Percentiles rank a stretch among this genome's conserved stretches.
These are phyloP conservation scores for Skeletonema costatum DNA, from an alignment of 108 stramenopile genomes.

Conservation along the genomic window DNA sequence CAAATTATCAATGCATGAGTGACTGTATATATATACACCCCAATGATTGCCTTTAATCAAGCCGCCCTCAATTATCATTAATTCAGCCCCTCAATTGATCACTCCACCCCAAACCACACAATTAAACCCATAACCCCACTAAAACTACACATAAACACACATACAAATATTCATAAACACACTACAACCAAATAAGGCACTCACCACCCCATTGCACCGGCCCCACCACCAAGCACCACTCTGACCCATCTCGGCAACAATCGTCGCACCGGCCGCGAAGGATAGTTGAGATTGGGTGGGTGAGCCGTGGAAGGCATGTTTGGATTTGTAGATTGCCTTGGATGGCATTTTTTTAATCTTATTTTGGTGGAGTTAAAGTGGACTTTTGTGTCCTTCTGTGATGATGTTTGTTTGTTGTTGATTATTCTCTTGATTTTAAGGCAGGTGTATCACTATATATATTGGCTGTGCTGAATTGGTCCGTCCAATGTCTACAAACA, in stretches of 20 bases:
- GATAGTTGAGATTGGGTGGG: constrained; percentile 73
- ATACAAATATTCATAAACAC: background rate
- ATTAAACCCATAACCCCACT: no score
- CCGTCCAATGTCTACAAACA: no score
- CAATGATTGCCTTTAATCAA: no score
- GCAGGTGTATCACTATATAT: no score
- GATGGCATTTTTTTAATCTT: background rate
- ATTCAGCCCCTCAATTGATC: no score
- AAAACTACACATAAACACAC: background rate
- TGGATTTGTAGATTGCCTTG: constrained; percentile 60
- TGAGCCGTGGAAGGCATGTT: constrained; percentile 82
- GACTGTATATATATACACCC: no score
- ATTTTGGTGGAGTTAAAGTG: background rate
- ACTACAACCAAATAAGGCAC: background rate
- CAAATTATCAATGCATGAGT: no score
- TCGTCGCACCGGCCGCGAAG: constrained; percentile 64
- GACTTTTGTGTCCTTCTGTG: background rate
- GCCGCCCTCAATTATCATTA: no score
- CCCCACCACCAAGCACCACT: constrained; percentile 92
- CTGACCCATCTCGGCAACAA: constrained; percentile 68
- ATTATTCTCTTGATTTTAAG: no score
- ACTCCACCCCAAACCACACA: no score
- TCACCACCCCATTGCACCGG: constrained; percentile 8
- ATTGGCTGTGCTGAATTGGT: no score
- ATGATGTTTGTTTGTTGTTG: no score